These are phyloP conservation scores for Hypoxylon lenormandii DNA, from an alignment of 495 filamentous ascomycete genomes.

Conservation along the genomic window DNA sequence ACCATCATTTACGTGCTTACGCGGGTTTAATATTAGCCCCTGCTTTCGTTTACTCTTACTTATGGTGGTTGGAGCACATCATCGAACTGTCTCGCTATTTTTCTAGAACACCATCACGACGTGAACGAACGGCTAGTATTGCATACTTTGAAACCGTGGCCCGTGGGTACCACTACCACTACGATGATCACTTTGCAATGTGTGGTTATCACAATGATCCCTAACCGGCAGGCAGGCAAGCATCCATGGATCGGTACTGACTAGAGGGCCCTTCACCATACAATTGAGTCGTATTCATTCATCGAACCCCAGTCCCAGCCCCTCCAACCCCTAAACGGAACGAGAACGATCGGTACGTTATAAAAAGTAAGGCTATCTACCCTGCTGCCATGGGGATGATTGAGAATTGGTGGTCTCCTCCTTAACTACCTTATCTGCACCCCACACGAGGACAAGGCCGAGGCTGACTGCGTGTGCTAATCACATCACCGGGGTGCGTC, in stretches of 20 bases:
- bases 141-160: constrained; percentile 43
- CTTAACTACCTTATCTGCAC: constrained; percentile 44
- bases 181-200: constrained; percentile 8
- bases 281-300: neutral
- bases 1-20: too few species aligned
- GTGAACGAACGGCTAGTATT: constrained; percentile 28
- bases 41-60: neutral
- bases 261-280: constrained; percentile 1
- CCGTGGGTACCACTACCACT: constrained; percentile 22
- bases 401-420: constrained; percentile 1
- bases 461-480: constrained; percentile 45
- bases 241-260: neutral
- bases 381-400: neutral
- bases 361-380: constrained; percentile 11
- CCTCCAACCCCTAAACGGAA: neutral
- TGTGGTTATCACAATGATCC: constrained; percentile 6
- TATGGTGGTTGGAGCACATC: neutral
- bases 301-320: neutral
- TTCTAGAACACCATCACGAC: constrained; percentile 44
- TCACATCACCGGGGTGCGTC: constrained; percentile 38
- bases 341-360: neutral
- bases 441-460: constrained; percentile 45
- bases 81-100: constrained; percentile 16
- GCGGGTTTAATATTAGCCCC: too few species aligned
- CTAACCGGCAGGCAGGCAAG: constrained; percentile 5